Conservation (phyloP, 345 rosid genomes). For the Camelina neglecta region DNA sequence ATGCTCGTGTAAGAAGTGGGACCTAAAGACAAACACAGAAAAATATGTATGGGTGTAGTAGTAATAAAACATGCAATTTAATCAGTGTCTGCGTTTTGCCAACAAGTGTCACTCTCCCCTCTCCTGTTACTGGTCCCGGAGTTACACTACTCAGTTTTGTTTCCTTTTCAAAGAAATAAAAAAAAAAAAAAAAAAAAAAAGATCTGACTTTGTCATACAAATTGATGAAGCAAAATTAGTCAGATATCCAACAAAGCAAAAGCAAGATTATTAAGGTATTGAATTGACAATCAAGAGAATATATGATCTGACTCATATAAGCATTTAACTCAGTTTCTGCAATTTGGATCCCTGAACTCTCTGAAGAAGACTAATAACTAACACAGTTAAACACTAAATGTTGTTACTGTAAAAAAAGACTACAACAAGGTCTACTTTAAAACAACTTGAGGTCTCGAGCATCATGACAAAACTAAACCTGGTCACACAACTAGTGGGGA, state of each 20-base stretch:
- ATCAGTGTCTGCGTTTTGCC: constrained; percentile 36
- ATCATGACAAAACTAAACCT: constrained; percentile 15
- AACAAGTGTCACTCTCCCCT: constrained; percentile 45
- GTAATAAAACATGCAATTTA: constrained; percentile 12
- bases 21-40: constrained; percentile 44
- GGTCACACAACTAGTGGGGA: too few relatives aligned
- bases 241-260: constrained; percentile 24
- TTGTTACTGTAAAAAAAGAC: constrained; percentile 1
- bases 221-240: neutral
- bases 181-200: too few relatives aligned
- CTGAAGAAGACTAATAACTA: neutral
- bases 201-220: too few relatives aligned
- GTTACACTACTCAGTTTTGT: constrained; percentile 31
- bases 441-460: constrained; percentile 22
- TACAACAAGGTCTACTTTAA: neutral
- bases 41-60: constrained; percentile 29
- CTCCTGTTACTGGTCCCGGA: constrained; percentile 36
- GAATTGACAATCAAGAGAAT: constrained; percentile 30
- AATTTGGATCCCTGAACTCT: constrained; percentile 1
- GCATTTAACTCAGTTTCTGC: constrained; percentile 12
- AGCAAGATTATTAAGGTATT: constrained; percentile 22
- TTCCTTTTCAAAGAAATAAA: constrained; percentile 13
- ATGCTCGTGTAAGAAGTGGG: constrained; percentile 38
- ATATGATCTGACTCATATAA: neutral
- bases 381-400: neutral